Percentiles rank a stretch among this genome's conserved stretches.
Conservation (phyloP, 345 rosid genomes). For the thale cress (Arabidopsis thaliana) region DNA sequence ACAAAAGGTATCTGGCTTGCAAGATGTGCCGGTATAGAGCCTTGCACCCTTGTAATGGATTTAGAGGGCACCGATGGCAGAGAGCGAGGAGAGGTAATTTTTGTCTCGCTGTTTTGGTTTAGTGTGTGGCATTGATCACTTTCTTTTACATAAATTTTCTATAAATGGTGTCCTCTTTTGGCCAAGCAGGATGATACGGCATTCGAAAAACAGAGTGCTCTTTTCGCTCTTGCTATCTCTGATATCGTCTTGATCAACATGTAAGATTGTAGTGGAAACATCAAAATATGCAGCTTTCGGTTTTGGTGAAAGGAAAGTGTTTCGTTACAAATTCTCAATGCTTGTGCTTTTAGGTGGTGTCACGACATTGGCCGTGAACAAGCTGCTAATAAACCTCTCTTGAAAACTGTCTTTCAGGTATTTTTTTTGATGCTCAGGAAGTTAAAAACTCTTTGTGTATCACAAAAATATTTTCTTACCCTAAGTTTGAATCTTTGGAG, state of each 20-base stretch:
- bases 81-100: conserved; percentile 90
- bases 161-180: conserved; percentile 6
- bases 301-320: background rate
- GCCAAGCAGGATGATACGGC: conserved; percentile 85
- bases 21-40: conserved; percentile 83
- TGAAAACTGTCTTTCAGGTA: conserved; percentile 98
- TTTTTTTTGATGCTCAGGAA: conserved; percentile 11
- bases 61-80: conserved; percentile 99
- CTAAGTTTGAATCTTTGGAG: conserved; percentile 35
- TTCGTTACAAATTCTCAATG: conserved; percentile 2
- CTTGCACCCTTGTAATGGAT: conserved; percentile 94
- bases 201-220: conserved; percentile 98
- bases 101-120: background rate
- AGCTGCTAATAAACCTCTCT: conserved; percentile 98
- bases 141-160: background rate
- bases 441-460: conserved; percentile 9
- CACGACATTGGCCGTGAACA: conserved; percentile 99
- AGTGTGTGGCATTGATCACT: background rate
- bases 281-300: background rate
- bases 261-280: conserved; percentile 53
- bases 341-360: conserved; percentile 76
- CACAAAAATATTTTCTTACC: background rate
- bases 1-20: conserved; percentile 98
- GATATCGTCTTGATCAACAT: conserved; percentile 96
- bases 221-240: conserved; percentile 93